A percentile compares a stretch with the other conserved stretches of the same genome.
These are phyloP conservation scores for Phytophthora sansomeana DNA, from an alignment of 352 stramenopile genomes.

Conservation along the genomic window DNA sequence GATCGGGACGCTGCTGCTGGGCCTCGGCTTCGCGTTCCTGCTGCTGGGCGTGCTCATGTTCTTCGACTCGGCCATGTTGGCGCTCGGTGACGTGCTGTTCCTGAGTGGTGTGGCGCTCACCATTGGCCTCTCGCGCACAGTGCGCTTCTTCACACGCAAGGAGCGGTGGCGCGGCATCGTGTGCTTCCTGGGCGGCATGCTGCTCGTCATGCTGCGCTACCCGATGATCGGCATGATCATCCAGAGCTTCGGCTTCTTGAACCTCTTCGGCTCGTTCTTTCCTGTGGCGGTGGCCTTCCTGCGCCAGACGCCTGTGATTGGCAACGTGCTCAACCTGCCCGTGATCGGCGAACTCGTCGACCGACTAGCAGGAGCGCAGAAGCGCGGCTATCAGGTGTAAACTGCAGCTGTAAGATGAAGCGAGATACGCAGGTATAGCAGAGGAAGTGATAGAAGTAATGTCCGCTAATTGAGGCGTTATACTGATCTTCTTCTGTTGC, in stretches of 20 bases:
- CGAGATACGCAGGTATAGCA: conserved; percentile 6
- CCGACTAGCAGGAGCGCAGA: conserved; percentile 81
- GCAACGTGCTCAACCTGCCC: conserved; percentile 87
- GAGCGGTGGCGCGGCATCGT: conserved; percentile 95
- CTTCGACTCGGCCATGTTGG: conserved; percentile 95
- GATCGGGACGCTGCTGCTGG: conserved; percentile 94
- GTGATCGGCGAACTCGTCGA: conserved; percentile 86
- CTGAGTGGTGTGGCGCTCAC: conserved; percentile 94
- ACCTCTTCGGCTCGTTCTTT: conserved; percentile 97
- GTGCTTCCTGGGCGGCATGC: conserved; percentile 94
- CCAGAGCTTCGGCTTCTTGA: conserved; percentile 95
- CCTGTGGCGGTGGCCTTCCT: conserved; percentile 94
- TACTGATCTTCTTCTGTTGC: too few species aligned
- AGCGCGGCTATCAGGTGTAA: conserved; percentile 89
- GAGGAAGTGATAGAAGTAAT: conserved; percentile 29
- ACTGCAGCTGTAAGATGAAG: conserved; percentile 9
- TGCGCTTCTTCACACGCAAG: conserved; percentile 95
- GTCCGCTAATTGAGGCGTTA: conserved; percentile 4
- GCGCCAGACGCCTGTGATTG: conserved; percentile 93
- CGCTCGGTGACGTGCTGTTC: conserved; percentile 95
- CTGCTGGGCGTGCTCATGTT: conserved; percentile 95
- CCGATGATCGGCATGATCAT: conserved; percentile 94
- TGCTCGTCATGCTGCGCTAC: conserved; percentile 93
- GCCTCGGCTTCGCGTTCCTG: conserved; percentile 93
- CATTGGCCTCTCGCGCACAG: conserved; percentile 92